Base-by-base conservation (phyloP, 768 basidiomycete species). In the Phlebiopsis gigantea region DNA sequence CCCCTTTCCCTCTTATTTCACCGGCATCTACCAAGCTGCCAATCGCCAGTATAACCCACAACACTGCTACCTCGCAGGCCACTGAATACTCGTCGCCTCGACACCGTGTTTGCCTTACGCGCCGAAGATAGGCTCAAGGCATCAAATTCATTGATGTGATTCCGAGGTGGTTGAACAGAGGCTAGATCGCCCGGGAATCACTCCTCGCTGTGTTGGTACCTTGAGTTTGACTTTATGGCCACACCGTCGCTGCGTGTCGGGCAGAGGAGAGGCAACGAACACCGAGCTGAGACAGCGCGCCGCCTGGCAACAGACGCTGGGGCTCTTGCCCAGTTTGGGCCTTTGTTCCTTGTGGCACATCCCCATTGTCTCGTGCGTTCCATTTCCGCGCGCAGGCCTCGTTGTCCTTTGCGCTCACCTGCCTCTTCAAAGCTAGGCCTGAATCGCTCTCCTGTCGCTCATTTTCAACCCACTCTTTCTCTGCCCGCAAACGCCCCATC, bases 221-320 rank as follows among this genome's bases (percentile, higher is more conserved):
- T 45, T 25, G 8, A 10, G 17, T 12, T 39, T 39, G 12, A 2
- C 34, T 39, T 39, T 45, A 45, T 19, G 44, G 44, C 19, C 44
- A 45, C 10, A 12, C 5, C 10, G 44, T 2, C 44, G 24, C 19
- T 17, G 34, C 34, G 34, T 39, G 17, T 39, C 34, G 34, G 34
- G 34, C 34, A 17, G 34, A 39, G 12, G 12, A 39, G 34, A 26
- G 34, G 50, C 39, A 41, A 51, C 50, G 31, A 51, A 41, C 50
- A 39, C 21, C 14, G 28, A 6, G 22, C 14, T 29, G 50, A 51
- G 34, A 41, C 31, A 39, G 50, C 50, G 19, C 50, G 24, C 22
- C 31, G 31, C 50, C 17, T 51, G 50, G 26, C 50, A 51, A 51
- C 50, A 51, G 50, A 51, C 50, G 50, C 50, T 25, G 30, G 15